Conservation (phyloP, 2,329 filamentous ascomycete species). For the Coniochaeta prunicola region DNA sequence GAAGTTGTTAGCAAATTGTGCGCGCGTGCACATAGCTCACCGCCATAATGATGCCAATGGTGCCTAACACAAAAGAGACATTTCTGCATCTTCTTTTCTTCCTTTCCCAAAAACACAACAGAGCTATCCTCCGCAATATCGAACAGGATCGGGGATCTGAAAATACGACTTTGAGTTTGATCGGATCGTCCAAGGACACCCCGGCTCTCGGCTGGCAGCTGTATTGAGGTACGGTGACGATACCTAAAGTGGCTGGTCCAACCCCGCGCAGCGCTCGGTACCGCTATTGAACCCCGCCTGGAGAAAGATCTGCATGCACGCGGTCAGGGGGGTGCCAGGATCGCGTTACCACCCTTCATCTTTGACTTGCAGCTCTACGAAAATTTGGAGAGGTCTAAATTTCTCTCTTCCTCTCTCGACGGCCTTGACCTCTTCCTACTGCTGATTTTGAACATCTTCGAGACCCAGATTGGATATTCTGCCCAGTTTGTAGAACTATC, state of each 20-base stretch:
- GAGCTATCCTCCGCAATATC: background rate
- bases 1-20: background rate
- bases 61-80: background rate
- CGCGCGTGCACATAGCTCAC: background rate
- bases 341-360: background rate
- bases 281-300: background rate
- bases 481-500: no score
- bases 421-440: no score
- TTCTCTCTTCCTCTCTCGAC: background rate
- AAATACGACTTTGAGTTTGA: background rate
- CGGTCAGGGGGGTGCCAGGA: background rate
- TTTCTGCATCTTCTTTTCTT: background rate
- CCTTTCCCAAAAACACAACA: background rate
- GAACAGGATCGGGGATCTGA: background rate
- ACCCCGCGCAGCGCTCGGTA: background rate
- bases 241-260: background rate
- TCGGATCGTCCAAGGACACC: background rate
- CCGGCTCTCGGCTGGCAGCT: background rate
- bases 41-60: background rate
- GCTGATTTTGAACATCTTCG: no score
- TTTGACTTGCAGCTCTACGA: background rate
- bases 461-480: no score
- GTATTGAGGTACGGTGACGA: background rate
- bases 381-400: background rate
- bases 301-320: background rate